These are phyloP conservation scores for Fulvia fulva DNA, from an alignment of 2,329 filamentous ascomycete species.

Conservation along the genomic window DNA sequence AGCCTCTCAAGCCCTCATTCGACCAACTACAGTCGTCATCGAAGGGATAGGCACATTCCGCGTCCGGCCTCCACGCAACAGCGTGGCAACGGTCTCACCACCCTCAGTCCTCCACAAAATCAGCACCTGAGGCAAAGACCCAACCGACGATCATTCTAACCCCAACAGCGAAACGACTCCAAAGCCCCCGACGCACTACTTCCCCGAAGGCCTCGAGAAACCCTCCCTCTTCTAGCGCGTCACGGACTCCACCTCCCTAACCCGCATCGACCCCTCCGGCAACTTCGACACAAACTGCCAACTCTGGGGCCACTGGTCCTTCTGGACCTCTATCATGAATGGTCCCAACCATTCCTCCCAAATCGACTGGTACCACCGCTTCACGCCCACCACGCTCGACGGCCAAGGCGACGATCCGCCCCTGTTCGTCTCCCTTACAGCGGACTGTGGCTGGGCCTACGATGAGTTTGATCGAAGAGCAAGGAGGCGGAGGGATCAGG, in stretches of 20 bases:
- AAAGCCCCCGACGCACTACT: background rate
- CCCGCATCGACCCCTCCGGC: conserved; percentile 1
- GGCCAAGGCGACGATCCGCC: conserved; percentile 1
- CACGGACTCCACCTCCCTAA: conserved; percentile 13
- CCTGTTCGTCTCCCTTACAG: conserved; percentile 3
- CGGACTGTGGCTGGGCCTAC: conserved; percentile 3
- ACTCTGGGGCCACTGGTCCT: conserved; percentile 6
- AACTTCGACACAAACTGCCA: conserved; percentile 13
- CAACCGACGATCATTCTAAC: background rate
- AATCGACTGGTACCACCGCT: conserved; percentile 7
- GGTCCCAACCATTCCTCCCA: conserved; percentile 5
- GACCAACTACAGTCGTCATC: background rate
- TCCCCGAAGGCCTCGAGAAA: conserved; percentile 3
- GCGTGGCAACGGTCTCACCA: background rate
- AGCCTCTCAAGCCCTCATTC: background rate
- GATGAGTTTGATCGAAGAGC: conserved; percentile 6
- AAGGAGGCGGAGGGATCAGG: background rate
- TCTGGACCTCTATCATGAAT: conserved; percentile 10
- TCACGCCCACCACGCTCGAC: background rate
- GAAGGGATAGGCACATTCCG: background rate
- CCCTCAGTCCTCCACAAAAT: background rate
- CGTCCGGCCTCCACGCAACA: background rate
- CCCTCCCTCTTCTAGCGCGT: conserved; percentile 14
- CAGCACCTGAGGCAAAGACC: background rate
- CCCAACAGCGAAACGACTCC: background rate